Conservation (phyloP, 1,284 basidiomycete genomes). For the Chondrostereum purpureum region DNA sequence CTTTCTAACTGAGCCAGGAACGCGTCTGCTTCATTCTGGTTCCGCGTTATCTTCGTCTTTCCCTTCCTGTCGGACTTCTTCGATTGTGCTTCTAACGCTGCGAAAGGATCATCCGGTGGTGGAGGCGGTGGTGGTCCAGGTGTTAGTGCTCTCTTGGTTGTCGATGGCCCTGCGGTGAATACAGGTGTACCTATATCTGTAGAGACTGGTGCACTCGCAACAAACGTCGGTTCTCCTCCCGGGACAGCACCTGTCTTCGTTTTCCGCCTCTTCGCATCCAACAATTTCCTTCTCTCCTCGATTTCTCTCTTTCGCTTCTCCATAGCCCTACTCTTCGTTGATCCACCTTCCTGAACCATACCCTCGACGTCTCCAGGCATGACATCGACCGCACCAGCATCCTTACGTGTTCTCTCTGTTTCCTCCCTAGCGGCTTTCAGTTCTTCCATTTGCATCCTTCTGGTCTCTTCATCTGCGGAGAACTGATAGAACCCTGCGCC, state of each 20-base stretch:
- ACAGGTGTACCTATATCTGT: constrained; percentile 2
- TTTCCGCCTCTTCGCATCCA: constrained; percentile 81
- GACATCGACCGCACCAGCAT: constrained; percentile 52
- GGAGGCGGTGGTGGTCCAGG: constrained; percentile 4
- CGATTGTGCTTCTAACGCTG: constrained; percentile 35
- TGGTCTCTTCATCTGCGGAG: constrained; percentile 71
- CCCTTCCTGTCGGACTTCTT: constrained; percentile 18
- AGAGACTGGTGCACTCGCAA: constrained; percentile 5
- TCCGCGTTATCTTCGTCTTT: constrained; percentile 16
- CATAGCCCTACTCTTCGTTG: constrained; percentile 50
- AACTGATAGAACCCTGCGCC: constrained; percentile 91
- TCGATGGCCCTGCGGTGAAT: neutral
- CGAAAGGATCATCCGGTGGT: constrained; percentile 37
- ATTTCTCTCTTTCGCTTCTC: constrained; percentile 76
- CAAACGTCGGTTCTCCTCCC: constrained; percentile 13
- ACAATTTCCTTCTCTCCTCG: constrained; percentile 66
- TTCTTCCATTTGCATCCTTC: constrained; percentile 74
- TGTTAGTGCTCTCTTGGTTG: constrained; percentile 1
- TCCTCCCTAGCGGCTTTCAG: constrained; percentile 61
- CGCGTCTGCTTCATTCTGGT: constrained; percentile 42
- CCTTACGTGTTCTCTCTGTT: constrained; percentile 61
- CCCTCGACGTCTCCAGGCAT: constrained; percentile 62
- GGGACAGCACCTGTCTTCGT: too few relatives aligned
- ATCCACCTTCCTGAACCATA: constrained; percentile 36
- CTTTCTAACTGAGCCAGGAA: constrained; percentile 58